phyloP scores from a whole-genome alignment of 306 rosid species.

The Styphnolobium japonicum region DNA sequence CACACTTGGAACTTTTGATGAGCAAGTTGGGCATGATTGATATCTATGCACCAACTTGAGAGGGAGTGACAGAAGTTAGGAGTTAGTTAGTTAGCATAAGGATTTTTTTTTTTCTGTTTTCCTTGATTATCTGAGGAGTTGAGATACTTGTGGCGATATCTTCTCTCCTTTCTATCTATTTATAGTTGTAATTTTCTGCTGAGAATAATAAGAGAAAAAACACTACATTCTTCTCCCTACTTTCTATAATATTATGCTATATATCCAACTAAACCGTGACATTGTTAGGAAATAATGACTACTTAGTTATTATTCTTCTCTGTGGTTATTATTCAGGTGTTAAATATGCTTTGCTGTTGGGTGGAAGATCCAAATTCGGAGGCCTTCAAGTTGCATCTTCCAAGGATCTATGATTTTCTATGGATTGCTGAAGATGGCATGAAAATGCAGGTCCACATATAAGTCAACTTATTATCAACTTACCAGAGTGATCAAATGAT shows the following conservation, averaged over 20 bases:
- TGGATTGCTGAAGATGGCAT: constrained; percentile 98
- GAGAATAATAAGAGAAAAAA: too few relatives aligned
- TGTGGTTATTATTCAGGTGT: constrained; percentile 49
- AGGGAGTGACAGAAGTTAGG: too few relatives aligned
- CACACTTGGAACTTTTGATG: too few relatives aligned
- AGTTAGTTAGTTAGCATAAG: too few relatives aligned
- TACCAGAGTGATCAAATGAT: constrained; percentile 16
- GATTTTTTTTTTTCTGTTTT: too few relatives aligned
- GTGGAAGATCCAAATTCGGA: constrained; percentile 84
- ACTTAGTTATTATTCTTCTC: constrained; percentile 22
- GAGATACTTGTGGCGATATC: too few relatives aligned
- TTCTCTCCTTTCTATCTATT: too few relatives aligned
- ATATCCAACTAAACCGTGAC: background rate
- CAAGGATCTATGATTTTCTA: constrained; percentile 75
- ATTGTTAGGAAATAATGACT: constrained; percentile 15
- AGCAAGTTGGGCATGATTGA: too few relatives aligned
- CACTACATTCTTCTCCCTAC: too few relatives aligned
- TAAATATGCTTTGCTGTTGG: constrained; percentile 92
- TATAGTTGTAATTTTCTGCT: too few relatives aligned
- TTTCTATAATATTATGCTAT: background rate
- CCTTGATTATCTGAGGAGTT: too few relatives aligned
- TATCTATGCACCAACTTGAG: too few relatives aligned
- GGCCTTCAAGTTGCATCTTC: constrained; percentile 87
- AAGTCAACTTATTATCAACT: constrained; percentile 30
- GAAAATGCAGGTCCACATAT: constrained; percentile 77